A percentile compares a stretch with the other conserved stretches of the same genome.
Conservation (phyloP, 495 filamentous ascomycete genomes). For the Annulohypoxylon stygium region DNA sequence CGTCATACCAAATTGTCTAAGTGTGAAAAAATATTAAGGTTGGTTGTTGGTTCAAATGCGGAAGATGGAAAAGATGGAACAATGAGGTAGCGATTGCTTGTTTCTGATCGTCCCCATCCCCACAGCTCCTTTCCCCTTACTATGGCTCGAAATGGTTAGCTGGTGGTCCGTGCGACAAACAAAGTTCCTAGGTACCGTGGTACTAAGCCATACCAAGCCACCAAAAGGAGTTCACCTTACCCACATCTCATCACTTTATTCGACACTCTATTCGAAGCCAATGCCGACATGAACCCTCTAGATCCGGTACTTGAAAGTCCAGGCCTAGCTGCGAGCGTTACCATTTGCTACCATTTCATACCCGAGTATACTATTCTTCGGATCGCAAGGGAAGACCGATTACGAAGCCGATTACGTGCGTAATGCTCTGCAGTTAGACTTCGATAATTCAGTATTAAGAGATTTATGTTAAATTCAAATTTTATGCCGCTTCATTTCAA, state of each 20-base stretch:
- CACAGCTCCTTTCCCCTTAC: slow-evolving; percentile 37
- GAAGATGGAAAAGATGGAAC: slow-evolving; percentile 44
- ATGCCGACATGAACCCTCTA: neutral
- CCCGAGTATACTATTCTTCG: neutral
- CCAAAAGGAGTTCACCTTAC: slow-evolving; percentile 27
- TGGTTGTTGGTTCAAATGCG: slow-evolving; percentile 24
- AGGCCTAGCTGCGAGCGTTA: neutral
- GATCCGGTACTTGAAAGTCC: neutral
- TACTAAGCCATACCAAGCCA: neutral
- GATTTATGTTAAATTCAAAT: neutral
- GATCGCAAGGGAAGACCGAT: neutral
- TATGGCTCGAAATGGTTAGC: slow-evolving; percentile 12
- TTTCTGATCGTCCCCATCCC: slow-evolving; percentile 33
- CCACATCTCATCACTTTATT: slow-evolving; percentile 12
- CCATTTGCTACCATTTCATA: neutral
- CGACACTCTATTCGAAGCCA: neutral
- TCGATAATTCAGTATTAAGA: neutral
- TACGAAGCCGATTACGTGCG: slow-evolving; percentile 4
- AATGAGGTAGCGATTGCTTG: slow-evolving; percentile 39
- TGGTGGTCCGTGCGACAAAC: slow-evolving; percentile 4
- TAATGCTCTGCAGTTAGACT: neutral
- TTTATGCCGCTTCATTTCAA: neutral
- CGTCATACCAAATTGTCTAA: slow-evolving; percentile 1
- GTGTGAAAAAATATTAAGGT: slow-evolving; percentile 21
- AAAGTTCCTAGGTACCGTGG: slow-evolving; percentile 11